phyloP scores from a whole-genome alignment of 331 rosid species.

The Telfairia occidentalis region DNA sequence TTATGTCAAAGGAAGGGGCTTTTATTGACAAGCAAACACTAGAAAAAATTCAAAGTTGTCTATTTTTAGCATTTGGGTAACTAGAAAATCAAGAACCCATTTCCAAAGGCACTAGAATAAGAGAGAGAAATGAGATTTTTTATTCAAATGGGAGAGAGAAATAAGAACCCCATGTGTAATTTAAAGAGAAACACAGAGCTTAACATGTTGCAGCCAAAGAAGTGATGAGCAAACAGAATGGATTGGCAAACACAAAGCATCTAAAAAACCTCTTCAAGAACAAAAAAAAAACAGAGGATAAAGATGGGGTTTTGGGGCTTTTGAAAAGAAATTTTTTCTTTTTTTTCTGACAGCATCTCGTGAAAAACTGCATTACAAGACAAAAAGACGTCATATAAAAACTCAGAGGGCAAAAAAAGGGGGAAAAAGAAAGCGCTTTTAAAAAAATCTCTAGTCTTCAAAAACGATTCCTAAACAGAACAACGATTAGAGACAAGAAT shows the following conservation, averaged over 20 bases:
- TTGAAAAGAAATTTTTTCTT: conserved; percentile 17
- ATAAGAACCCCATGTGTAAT: conserved; percentile 18
- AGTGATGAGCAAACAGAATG: conserved; percentile 18
- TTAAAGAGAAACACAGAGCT: conserved; percentile 28
- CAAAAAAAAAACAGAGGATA: not conserved
- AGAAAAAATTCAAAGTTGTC: not conserved
- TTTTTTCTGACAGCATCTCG: conserved; percentile 81
- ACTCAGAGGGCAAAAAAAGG: conserved; percentile 23
- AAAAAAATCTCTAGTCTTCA: not conserved
- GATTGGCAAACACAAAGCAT: conserved; percentile 27
- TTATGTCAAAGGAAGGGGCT: conserved; percentile 1
- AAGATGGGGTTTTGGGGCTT: conserved; percentile 28
- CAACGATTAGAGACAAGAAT: not conserved
- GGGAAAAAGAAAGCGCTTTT: not conserved
- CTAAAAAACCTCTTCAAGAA: conserved; percentile 12
- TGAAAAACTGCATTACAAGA: conserved; percentile 88
- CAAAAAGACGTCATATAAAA: conserved; percentile 68
- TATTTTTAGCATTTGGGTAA: not conserved
- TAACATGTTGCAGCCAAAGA: conserved; percentile 39
- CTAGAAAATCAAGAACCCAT: not conserved
- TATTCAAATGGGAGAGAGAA: not conserved
- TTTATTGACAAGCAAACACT: not conserved
- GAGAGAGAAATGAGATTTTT: not conserved
- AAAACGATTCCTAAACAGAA: not conserved
- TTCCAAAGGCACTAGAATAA: not conserved